Conservation (phyloP, 805 yeast species). For the Millerago galiae region DNA sequence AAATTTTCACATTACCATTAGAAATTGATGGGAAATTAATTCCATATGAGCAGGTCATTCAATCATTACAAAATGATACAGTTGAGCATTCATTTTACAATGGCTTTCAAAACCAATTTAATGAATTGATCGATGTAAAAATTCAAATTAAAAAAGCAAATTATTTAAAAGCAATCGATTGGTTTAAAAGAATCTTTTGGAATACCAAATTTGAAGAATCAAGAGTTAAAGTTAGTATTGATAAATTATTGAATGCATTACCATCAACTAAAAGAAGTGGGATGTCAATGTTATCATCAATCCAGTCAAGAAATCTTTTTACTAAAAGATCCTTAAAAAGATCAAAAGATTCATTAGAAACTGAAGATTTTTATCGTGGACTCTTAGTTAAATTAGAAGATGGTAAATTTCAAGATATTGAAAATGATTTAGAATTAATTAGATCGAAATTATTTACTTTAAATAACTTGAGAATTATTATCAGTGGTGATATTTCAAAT, state of each 20-base stretch:
- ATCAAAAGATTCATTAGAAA: constrained; percentile 57
- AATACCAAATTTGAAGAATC: constrained; percentile 65
- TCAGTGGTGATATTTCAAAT: constrained; percentile 60
- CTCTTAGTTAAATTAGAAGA: constrained; percentile 43
- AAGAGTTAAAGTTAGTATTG: constrained; percentile 55
- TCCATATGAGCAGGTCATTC: constrained; percentile 72
- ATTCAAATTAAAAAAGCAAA: constrained; percentile 56
- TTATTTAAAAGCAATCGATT: constrained; percentile 63
- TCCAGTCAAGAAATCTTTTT: constrained; percentile 47
- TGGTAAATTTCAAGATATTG: constrained; percentile 45
- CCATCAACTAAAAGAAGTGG: constrained; percentile 37
- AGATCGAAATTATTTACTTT: constrained; percentile 46
- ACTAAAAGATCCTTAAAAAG: constrained; percentile 56
- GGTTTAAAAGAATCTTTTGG: constrained; percentile 66
- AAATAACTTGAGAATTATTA: constrained; percentile 57
- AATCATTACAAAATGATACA: constrained; percentile 66
- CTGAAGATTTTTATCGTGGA: constrained; percentile 51
- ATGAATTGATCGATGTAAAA: constrained; percentile 58
- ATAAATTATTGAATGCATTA: constrained; percentile 34
- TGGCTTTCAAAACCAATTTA: constrained; percentile 54
- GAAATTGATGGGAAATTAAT: constrained; percentile 50
- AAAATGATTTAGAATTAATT: constrained; percentile 43
- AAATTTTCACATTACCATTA: constrained; percentile 70
- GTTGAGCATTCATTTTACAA: constrained; percentile 49
- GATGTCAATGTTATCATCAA: constrained; percentile 54